Evolutionary conservation across 192 early-diverging fungal genomes (phyloP).

Genomic region (Gryganskiella cystojenkinii): DNA sequence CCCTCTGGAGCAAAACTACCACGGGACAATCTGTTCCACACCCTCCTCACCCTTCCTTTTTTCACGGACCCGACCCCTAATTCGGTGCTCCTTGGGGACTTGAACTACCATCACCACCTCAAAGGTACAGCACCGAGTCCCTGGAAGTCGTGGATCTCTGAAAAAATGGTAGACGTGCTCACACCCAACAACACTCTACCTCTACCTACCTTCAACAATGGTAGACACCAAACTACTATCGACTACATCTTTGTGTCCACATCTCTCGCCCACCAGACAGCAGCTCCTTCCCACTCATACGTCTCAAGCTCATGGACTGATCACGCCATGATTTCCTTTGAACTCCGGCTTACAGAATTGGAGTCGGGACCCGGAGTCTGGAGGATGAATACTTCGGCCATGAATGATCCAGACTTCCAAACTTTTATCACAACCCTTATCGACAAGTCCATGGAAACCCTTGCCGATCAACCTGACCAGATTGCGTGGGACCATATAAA

Average conservation of each 20-base stretch:
- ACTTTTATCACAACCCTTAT: too few species aligned
- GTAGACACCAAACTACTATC: not conserved
- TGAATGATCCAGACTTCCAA: not conserved
- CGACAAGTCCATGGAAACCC: too few species aligned
- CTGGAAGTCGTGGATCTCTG: constrained; percentile 9
- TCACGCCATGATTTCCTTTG: constrained; percentile 5
- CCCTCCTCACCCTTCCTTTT: not conserved
- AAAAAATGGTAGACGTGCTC: not conserved
- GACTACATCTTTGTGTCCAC: not conserved
- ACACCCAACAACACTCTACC: not conserved
- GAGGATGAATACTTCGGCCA: not conserved
- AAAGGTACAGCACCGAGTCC: not conserved
- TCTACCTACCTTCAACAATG: not conserved
- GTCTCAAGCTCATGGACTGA: not conserved
- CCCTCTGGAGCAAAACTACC: not conserved
- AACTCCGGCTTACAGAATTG: not conserved
- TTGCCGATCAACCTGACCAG: not conserved
- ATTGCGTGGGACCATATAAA: not conserved
- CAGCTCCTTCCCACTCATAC: not conserved
- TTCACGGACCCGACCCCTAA: not conserved
- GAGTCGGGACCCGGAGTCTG: constrained; percentile 10
- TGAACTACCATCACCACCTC: constrained; percentile 2
- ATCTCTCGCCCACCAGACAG: not conserved
- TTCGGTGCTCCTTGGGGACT: not conserved
- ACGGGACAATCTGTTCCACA: not conserved